Conservation (phyloP, 2,329 filamentous ascomycete genomes). For the Colletotrichum noveboracense region DNA sequence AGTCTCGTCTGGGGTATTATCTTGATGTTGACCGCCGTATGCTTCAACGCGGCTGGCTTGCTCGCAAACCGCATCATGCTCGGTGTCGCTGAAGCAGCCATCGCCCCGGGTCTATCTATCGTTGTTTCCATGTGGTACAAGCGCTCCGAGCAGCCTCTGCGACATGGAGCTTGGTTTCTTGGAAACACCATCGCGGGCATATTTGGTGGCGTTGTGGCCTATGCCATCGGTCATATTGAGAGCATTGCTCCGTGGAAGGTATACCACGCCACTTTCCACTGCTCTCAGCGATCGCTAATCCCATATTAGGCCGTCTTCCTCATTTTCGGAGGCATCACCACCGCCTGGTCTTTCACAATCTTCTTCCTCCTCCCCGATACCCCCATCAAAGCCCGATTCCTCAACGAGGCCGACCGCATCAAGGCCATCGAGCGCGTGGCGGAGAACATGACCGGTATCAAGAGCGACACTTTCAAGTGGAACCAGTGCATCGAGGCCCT, state of each 20-base stretch:
- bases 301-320: slow-evolving; percentile 57
- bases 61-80: slow-evolving; percentile 37
- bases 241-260: slow-evolving; percentile 3
- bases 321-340: slow-evolving; percentile 66
- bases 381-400: slow-evolving; percentile 55
- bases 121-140: slow-evolving; percentile 40
- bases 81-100: slow-evolving; percentile 33
- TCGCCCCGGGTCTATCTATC: slow-evolving; percentile 33
- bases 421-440: slow-evolving; percentile 75
- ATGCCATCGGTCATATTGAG: slow-evolving; percentile 33
- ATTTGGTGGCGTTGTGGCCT: slow-evolving; percentile 32
- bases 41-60: slow-evolving; percentile 29
- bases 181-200: slow-evolving; percentile 34
- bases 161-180: slow-evolving; percentile 37
- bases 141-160: slow-evolving; percentile 33
- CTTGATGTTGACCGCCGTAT: slow-evolving; percentile 28
- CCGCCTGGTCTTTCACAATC: slow-evolving; percentile 60
- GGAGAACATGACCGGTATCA: slow-evolving; percentile 78
- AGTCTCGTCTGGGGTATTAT: slow-evolving; percentile 26
- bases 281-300: slow-evolving; percentile 9
- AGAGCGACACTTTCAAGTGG: slow-evolving; percentile 71
- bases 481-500: slow-evolving; percentile 63
- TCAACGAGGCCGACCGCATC: slow-evolving; percentile 69
- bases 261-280: accelerated
- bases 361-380: slow-evolving; percentile 64